phyloP scores from a whole-genome alignment of 148 eudicot genomes.

The Silene latifolia region DNA sequence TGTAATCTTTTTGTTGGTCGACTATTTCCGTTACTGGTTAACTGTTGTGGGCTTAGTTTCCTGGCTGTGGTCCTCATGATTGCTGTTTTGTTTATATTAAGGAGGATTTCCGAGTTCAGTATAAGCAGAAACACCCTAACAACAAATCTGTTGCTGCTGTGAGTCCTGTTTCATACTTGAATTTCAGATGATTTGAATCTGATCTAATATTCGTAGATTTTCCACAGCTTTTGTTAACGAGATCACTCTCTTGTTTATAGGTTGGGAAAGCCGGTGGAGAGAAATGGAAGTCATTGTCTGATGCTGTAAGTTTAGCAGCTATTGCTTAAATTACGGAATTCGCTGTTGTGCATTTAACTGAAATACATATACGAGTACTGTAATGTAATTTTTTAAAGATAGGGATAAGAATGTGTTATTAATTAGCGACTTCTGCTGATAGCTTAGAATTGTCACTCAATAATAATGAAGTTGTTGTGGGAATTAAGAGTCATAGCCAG shows the following conservation, averaged over 20 bases:
- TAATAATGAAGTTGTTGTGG: too few relatives aligned
- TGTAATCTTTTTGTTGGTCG: conserved; percentile 21
- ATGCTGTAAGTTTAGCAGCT: conserved; percentile 32
- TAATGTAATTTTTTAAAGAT: too few relatives aligned
- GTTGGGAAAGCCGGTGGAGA: conserved; percentile 73
- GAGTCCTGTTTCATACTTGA: background rate
- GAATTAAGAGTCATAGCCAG: too few relatives aligned
- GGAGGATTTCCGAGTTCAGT: conserved; percentile 55
- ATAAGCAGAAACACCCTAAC: conserved; percentile 50
- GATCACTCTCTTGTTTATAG: conserved; percentile 18
- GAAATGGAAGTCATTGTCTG: conserved; percentile 52
- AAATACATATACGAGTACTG: background rate
- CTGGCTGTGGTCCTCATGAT: background rate
- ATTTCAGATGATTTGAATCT: background rate
- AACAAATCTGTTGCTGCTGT: conserved; percentile 65
- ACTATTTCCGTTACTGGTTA: background rate
- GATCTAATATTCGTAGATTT: background rate
- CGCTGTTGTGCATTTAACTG: background rate
- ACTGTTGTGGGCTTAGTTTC: background rate
- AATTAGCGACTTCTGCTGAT: too few relatives aligned
- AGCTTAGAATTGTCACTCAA: too few relatives aligned
- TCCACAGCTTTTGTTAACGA: background rate
- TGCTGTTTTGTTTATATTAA: conserved; percentile 21
- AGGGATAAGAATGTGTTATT: too few relatives aligned
- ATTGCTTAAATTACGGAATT: too few relatives aligned